Percentiles rank a stretch among this genome's conserved stretches.
phyloP scores from a whole-genome alignment of 2,329 filamentous ascomycete species.

The Calonectria multiphialidica region DNA sequence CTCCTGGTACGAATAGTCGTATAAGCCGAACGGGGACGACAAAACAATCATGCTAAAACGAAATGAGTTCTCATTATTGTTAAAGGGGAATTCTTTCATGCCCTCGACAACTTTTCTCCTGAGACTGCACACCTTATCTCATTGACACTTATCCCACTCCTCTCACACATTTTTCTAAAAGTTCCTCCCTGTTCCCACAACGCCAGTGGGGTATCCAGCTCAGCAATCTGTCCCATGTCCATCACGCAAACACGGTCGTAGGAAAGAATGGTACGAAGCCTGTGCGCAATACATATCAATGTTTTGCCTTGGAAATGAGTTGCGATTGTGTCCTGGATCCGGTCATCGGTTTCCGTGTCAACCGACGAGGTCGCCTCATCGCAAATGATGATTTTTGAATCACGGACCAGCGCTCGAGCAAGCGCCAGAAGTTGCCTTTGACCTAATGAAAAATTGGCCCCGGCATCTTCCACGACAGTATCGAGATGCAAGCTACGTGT shows the following conservation, averaged over 20 bases:
- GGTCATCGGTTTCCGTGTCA: constrained; percentile 78
- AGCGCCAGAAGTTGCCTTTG: constrained; percentile 82
- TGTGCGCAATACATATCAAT: constrained; percentile 79
- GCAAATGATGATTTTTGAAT: constrained; percentile 80
- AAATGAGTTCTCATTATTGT: too few relatives aligned
- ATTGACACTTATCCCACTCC: constrained; percentile 76
- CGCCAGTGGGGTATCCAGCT: constrained; percentile 70
- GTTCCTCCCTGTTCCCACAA: constrained; percentile 81
- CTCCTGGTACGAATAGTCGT: too few relatives aligned
- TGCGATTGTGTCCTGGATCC: constrained; percentile 79
- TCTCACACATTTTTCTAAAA: constrained; percentile 89
- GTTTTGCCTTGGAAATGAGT: constrained; percentile 78
- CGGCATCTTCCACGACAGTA: constrained; percentile 75
- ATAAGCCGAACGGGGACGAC: too few relatives aligned
- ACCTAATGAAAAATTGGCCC: constrained; percentile 79
- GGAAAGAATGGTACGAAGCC: constrained; percentile 79
- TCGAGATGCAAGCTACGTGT: not conserved
- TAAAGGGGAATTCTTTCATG: too few relatives aligned
- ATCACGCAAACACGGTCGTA: constrained; percentile 80
- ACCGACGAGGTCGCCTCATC: constrained; percentile 84
- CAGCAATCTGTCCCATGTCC: constrained; percentile 73
- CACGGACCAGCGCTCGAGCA: constrained; percentile 76
- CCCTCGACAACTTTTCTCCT: too few relatives aligned
- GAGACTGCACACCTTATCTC: constrained; percentile 58
- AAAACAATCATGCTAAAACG: too few relatives aligned